Evolutionary conservation across 768 basidiomycete species (phyloP), one percentile per base, ranked within the genome.

Genomic region (Amanita polypyramis): DNA sequence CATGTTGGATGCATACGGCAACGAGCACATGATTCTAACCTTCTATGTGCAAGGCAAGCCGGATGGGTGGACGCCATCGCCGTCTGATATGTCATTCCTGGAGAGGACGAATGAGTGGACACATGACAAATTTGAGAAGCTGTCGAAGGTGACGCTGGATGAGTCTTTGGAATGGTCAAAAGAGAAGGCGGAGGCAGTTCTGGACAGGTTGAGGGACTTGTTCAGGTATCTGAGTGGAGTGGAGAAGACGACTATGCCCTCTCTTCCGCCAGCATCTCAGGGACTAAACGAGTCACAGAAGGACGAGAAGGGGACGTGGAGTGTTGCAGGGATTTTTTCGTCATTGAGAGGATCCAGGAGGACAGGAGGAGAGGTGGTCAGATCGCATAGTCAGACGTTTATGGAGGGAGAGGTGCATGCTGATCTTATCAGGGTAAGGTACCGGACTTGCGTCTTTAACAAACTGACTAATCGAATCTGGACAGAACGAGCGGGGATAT

Each of bases 321-420:
- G 70, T 32, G 64, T 85, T 53, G 70, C 79, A 8, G 79, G 82
- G 1, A 67, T 91, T 52, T 89, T 90, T 61, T 75, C 80, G 19
- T 78, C 81, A 0, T 59, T 91, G 49, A 72, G 73, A 53, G 66
- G 70, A 36, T 55, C 63, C 27, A 63, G 60, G 42, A 62, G 58
- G 43, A 60, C 56, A 38, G 52, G 52, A 33, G 68, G 66, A 45
- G 49, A 65, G 5, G 54, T 49, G 11, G 52, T 59, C 15, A 66
- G 67, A 23, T 50, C 58, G 17, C 64, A 66, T 17, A 73, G 72
- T 10, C 68, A 66, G 49, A 56, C 65, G 14, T 85, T 74, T 64
- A 79, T 73, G 14, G 85, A 89, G 52, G 87, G 88, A 6, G 85
- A 90, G 56, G 84, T 85, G 7, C 88, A 90, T 61, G 88, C 79